Percentiles rank a stretch among this genome's conserved stretches.
phyloP scores from a whole-genome alignment of 495 filamentous ascomycete species.

The Echria macrotheca region DNA sequence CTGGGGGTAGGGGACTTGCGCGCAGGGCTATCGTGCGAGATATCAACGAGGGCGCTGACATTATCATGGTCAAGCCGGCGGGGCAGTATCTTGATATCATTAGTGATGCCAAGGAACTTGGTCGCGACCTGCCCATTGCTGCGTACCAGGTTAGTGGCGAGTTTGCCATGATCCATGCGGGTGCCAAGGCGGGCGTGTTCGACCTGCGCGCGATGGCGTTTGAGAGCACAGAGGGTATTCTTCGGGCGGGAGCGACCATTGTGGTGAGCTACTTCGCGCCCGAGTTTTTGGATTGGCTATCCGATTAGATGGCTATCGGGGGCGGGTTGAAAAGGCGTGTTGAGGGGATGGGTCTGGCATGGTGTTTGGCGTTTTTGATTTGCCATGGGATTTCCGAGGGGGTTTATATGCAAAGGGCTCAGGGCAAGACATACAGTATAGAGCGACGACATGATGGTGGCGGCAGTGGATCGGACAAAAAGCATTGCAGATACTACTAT shows the following conservation, averaged over 20 bases:
- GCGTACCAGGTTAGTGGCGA: slow-evolving; percentile 97
- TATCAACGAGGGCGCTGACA: slow-evolving; percentile 88
- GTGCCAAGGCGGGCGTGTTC: slow-evolving; percentile 94
- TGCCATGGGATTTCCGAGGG: too few relatives aligned
- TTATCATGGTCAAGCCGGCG: slow-evolving; percentile 98
- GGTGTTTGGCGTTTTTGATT: not conserved
- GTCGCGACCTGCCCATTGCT: slow-evolving; percentile 81
- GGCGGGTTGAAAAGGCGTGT: slow-evolving; percentile 3
- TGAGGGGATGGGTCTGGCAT: not conserved
- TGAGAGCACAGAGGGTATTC: slow-evolving; percentile 85
- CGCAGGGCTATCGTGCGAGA: slow-evolving; percentile 86
- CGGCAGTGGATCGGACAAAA: too few relatives aligned
- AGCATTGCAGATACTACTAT: too few relatives aligned
- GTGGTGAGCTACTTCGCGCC: slow-evolving; percentile 92
- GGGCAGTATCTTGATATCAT: slow-evolving; percentile 94
- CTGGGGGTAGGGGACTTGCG: slow-evolving; percentile 86
- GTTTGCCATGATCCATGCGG: slow-evolving; percentile 97
- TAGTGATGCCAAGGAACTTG: slow-evolving; percentile 88
- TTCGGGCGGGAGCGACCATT: slow-evolving; percentile 88
- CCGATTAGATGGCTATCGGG: slow-evolving; percentile 22
- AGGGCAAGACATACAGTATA: too few relatives aligned
- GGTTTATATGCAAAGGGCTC: too few relatives aligned
- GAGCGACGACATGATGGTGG: too few relatives aligned
- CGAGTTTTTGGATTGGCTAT: slow-evolving; percentile 84
- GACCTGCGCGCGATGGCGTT: slow-evolving; percentile 93